phyloP scores from a whole-genome alignment of 805 yeast genomes.

The Schizosaccharomyces osmophilus region DNA sequence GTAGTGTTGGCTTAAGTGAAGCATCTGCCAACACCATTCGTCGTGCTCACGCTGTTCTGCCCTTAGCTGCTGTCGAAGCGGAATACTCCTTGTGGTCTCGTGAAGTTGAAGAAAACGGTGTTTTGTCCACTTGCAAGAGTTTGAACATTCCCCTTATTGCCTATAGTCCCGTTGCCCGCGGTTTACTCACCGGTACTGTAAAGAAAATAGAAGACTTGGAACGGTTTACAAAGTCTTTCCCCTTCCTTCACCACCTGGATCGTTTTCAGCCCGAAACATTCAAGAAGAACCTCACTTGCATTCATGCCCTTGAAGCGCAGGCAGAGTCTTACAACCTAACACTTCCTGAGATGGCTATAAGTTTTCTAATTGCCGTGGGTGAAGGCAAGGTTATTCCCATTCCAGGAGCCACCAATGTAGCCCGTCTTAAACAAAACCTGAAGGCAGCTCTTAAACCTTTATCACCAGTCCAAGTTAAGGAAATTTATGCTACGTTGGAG shows the following conservation, averaged over 20 bases:
- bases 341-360: not conserved
- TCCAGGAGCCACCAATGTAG: not conserved
- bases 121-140: slow-evolving; percentile 32
- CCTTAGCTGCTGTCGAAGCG: slow-evolving; percentile 46
- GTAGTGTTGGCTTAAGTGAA: slow-evolving; percentile 55
- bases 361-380: not conserved
- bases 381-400: not conserved
- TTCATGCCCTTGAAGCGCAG: not conserved
- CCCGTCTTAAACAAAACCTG: not conserved
- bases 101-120: slow-evolving; percentile 37
- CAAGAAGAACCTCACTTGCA: slow-evolving; percentile 21
- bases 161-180: slow-evolving; percentile 67
- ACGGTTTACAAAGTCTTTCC: slow-evolving; percentile 28
- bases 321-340: not conserved
- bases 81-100: slow-evolving; percentile 54
- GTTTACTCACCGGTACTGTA: slow-evolving; percentile 42
- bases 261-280: slow-evolving; percentile 37
- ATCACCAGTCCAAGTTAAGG: not conserved
- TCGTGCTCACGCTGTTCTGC: slow-evolving; percentile 29
- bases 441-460: not conserved
- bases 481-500: not conserved
- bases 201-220: slow-evolving; percentile 19
- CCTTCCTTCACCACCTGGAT: slow-evolving; percentile 15
- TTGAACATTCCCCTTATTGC: slow-evolving; percentile 42
- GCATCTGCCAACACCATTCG: slow-evolving; percentile 35